A percentile compares a stretch with the other conserved stretches of the same genome.
Evolutionary conservation across 768 basidiomycete genomes (phyloP).

Genomic region (Lentinus tigrinus): DNA sequence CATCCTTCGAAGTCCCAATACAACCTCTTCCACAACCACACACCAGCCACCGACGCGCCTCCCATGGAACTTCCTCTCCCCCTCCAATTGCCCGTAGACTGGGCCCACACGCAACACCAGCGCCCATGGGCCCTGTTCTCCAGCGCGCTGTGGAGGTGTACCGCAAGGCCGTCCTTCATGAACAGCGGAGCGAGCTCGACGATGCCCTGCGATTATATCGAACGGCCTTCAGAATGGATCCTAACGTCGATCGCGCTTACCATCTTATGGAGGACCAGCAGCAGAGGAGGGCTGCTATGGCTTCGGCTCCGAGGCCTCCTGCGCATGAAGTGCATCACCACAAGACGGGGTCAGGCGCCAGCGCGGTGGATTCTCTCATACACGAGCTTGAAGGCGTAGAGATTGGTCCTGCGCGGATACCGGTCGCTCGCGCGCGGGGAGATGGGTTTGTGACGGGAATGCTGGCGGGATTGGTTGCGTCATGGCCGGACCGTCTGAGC

Average conservation of each 20-base stretch:
- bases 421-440: constrained; percentile 10
- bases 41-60: not conserved
- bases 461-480: constrained; percentile 47
- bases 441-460: constrained; percentile 34
- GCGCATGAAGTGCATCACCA: constrained; percentile 8
- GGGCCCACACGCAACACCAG: not conserved
- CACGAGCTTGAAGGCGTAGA: constrained; percentile 13
- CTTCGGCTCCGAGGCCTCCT: not conserved
- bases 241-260: constrained; percentile 74
- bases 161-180: constrained; percentile 64
- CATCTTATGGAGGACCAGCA: constrained; percentile 48
- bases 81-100: not conserved
- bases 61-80: not conserved
- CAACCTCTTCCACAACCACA: not conserved
- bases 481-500: constrained; percentile 46
- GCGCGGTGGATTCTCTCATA: constrained; percentile 9
- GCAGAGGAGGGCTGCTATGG: constrained; percentile 1
- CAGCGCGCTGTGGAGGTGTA: constrained; percentile 64
- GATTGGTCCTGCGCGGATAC: not conserved
- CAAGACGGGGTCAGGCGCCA: constrained; percentile 5
- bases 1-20: not conserved
- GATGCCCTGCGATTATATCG: constrained; percentile 77
- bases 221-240: constrained; percentile 74
- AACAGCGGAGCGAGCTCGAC: constrained; percentile 73
- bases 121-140: constrained; percentile 35